phyloP scores from a whole-genome alignment of 768 basidiomycete genomes.

The Lentinus brumalis region DNA sequence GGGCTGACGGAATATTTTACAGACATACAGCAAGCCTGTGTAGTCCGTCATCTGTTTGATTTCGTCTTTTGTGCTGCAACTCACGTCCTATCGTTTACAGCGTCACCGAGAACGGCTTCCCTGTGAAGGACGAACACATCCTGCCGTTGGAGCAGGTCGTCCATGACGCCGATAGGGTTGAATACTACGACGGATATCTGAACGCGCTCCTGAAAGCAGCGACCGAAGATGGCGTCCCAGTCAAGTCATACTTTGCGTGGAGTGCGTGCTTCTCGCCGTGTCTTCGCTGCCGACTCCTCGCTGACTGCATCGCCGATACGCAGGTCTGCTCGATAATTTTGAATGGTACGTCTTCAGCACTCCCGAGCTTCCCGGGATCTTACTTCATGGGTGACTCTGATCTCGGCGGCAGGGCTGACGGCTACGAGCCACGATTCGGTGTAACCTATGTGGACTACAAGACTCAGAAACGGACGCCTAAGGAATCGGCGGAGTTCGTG shows the following conservation, averaged over 20 bases:
- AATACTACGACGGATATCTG: slow-evolving; percentile 42
- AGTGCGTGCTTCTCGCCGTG: slow-evolving; percentile 29
- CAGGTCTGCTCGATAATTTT: slow-evolving; percentile 45
- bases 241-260: slow-evolving; percentile 43
- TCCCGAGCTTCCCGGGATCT: too few species aligned
- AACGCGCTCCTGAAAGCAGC: slow-evolving; percentile 41
- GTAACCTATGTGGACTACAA: slow-evolving; percentile 44
- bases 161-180: slow-evolving; percentile 41
- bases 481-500: slow-evolving; percentile 30
- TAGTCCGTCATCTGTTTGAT: slow-evolving; percentile 28
- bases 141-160: slow-evolving; percentile 37
- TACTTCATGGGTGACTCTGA: too few species aligned
- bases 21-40: slow-evolving; percentile 41
- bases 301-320: background rate
- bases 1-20: background rate
- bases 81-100: slow-evolving; percentile 16
- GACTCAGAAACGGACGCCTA: slow-evolving; percentile 32
- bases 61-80: background rate
- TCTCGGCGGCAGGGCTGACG: slow-evolving; percentile 32
- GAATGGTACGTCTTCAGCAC: slow-evolving; percentile 36
- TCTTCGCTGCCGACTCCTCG: background rate
- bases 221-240: slow-evolving; percentile 38
- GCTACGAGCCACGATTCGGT: slow-evolving; percentile 47
- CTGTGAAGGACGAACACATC: slow-evolving; percentile 40
- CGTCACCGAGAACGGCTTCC: slow-evolving; percentile 50